Evolutionary conservation across 495 filamentous ascomycete genomes (phyloP), one percentile per base, ranked within the genome.

Genomic region (Staphylotrichum longicolle): DNA sequence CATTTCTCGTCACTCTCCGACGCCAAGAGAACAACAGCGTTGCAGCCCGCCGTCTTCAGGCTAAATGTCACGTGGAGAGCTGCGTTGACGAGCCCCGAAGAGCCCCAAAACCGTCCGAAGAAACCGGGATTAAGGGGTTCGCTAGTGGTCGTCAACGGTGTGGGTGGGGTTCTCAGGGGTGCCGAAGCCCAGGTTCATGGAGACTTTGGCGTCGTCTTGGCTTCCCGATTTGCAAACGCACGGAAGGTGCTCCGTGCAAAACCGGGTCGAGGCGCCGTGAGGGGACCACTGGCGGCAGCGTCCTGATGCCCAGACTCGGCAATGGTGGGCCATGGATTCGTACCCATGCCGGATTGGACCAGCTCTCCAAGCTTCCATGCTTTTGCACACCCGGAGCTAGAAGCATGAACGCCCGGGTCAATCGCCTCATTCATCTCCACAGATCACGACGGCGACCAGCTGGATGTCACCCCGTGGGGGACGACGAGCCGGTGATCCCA

Each of bases 181-280:
- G 4, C 63, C 61, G 33, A 56, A 14, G 45, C 48, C 61, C 63
- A 33, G 67, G 54, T 63, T 59, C 10, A 9, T 27, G 27, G 35
- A 39, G 27, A 42, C 27, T n/a, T 40, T 50, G 49, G 48, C 61
- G 40, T 33, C 20, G 60, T 48, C 56, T 64, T 65, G 62, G 62
- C 64, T 62, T 63, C 56, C 67, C 56, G 40, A 62, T 62, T 61
- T 46, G 58, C 48, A 46, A 14, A 27, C n/a, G 34, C 30, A 59
- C 67, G 67, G 67, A 69, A 50, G n/a, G 2, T 15, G 33, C 62
- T 69, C 67, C 67, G 64, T 64, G 39, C 35, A 61, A 60, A 66
- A 66, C 62, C 59, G 60, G 66, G 58, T 65, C 51, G 42, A 20
- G 56, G 35, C 12, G 30, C 49, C 41, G 41, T 40, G 14, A 2